Evolutionary conservation across 345 rosid species (phyloP).

Genomic region (Mangifera indica): DNA sequence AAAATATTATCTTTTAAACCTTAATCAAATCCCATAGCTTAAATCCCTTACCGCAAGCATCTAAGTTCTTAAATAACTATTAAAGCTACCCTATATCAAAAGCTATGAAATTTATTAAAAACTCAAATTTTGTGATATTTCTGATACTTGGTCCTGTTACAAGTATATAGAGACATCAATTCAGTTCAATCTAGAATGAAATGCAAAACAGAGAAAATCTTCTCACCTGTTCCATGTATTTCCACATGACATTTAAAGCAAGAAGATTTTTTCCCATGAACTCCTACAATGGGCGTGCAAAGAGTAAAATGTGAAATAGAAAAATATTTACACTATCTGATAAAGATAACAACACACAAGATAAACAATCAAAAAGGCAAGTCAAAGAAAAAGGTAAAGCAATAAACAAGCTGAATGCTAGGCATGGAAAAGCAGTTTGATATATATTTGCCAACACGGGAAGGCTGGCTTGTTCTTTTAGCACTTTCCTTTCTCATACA

Average conservation of each 20-base stretch:
- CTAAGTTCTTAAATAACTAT: neutral
- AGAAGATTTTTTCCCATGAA: slow-evolving; percentile 97
- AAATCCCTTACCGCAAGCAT: neutral
- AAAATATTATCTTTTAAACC: neutral
- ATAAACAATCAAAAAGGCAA: neutral
- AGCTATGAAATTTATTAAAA: neutral
- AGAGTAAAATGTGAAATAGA: neutral
- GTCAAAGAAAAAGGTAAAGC: neutral
- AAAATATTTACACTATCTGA: slow-evolving; percentile 7
- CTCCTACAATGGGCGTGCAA: slow-evolving; percentile 53
- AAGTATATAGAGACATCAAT: neutral
- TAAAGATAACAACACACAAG: neutral
- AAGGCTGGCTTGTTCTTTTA: neutral
- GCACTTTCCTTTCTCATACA: neutral
- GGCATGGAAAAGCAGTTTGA: neutral
- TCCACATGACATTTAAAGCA: slow-evolving; percentile 98
- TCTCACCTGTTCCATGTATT: slow-evolving; percentile 87
- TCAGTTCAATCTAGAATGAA: neutral
- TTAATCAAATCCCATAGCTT: neutral
- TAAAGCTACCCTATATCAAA: neutral
- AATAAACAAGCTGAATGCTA: neutral
- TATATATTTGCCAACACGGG: neutral
- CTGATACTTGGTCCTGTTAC: neutral
- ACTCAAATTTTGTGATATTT: neutral
- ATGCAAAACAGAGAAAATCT: neutral